phyloP scores from a whole-genome alignment of 75 land plant genomes.

The Adiantum capillusveneris region DNA sequence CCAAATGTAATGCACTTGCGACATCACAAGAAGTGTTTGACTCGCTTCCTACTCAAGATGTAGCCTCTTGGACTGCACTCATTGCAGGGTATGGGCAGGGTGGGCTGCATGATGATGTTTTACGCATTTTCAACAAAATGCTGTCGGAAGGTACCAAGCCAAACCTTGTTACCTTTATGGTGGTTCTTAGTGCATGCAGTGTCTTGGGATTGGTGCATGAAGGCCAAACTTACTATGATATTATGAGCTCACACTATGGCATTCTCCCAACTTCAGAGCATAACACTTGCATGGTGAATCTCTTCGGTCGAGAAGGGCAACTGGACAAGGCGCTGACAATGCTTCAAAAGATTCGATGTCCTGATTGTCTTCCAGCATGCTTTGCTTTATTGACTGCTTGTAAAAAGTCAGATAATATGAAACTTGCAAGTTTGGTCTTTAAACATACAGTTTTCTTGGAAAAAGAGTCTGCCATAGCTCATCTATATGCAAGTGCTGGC shows the following conservation, averaged over 20 bases:
- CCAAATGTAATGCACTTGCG: conserved; percentile 17
- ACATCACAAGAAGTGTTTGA: conserved; percentile 12
- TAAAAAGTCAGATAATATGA: background rate
- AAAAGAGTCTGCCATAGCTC: too few species aligned
- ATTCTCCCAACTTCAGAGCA: conserved; percentile 22
- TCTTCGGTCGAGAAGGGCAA: conserved; percentile 20
- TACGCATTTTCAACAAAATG: conserved; percentile 9
- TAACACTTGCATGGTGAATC: conserved; percentile 27
- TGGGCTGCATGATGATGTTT: conserved; percentile 9
- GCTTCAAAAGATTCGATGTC: conserved; percentile 16
- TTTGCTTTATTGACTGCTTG: background rate
- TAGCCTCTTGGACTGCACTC: conserved; percentile 2
- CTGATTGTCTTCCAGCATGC: background rate
- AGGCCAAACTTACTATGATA: conserved; percentile 20
- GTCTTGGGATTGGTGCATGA: conserved; percentile 24
- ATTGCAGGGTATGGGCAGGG: conserved; percentile 25
- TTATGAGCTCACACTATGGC: conserved; percentile 14
- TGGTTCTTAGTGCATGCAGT: conserved; percentile 27
- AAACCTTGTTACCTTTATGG: conserved; percentile 25
- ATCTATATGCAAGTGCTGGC: too few species aligned
- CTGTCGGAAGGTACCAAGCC: conserved; percentile 9
- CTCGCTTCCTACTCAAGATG: conserved; percentile 7
- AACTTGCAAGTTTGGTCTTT: background rate
- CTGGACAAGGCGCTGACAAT: conserved; percentile 23
- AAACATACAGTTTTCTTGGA: background rate